phyloP scores from a whole-genome alignment of 2,329 filamentous ascomycete species.

The Aspergillus luchuensis region DNA sequence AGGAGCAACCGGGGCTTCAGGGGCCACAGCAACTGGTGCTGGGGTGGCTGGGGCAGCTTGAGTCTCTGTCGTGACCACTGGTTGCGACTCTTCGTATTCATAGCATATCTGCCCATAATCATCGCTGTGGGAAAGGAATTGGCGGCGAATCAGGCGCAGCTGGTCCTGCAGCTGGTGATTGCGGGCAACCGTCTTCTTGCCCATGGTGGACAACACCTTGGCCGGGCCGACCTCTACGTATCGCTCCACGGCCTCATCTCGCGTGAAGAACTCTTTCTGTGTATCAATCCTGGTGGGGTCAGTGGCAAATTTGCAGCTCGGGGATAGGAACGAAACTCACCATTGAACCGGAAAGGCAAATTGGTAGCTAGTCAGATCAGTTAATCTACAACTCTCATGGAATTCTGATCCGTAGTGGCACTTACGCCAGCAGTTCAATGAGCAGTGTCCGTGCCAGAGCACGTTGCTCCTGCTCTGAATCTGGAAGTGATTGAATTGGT shows the following conservation, averaged over 20 bases:
- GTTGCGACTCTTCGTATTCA: conserved; percentile 1
- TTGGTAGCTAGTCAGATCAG: not conserved
- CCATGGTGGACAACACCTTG: conserved; percentile 6
- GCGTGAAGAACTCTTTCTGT: not conserved
- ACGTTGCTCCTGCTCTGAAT: not conserved
- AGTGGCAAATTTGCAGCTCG: not conserved
- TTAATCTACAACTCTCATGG: not conserved
- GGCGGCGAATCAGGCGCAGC: not conserved
- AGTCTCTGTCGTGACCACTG: not conserved
- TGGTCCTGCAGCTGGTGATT: not conserved
- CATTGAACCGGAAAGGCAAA: conserved; percentile 13
- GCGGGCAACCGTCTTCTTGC: conserved; percentile 4
- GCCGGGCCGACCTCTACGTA: conserved; percentile 3
- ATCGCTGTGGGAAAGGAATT: not conserved
- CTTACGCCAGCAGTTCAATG: conserved; percentile 4
- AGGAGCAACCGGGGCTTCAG: not conserved
- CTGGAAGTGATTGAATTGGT: not conserved
- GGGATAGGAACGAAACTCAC: not conserved
- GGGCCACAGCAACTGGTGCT: not conserved
- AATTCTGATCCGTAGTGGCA: not conserved
- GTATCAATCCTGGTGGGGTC: conserved; percentile 5
- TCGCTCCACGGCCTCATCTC: not conserved
- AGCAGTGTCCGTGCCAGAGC: not conserved
- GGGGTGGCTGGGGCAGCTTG: not conserved
- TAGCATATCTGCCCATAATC: not conserved